Evolutionary conservation across 805 yeast species (phyloP), one percentile per base, ranked within the genome.

Genomic region (Crinitomyces ghanaensis): DNA sequence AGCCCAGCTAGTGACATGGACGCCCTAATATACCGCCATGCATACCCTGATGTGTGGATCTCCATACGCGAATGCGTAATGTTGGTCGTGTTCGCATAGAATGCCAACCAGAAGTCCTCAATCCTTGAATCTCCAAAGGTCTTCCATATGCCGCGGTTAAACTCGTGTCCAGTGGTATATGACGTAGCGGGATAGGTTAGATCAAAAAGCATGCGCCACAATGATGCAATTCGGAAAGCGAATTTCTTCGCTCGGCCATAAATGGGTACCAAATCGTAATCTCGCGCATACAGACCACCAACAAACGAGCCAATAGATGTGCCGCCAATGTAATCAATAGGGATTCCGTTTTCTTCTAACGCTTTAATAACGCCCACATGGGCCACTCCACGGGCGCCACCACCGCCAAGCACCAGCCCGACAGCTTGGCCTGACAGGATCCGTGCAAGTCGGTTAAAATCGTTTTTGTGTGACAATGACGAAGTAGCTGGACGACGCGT

Each of bases 121-220:
- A 88, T 84, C 48, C 95, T 76, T 9, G 77, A 70, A 42, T 83
- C 88, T 1, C 97, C 96, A 60, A 88, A 81, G 0, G 83, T 73
- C 54, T 91, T 88, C 95, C 96, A 91, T n/a, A 88, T 73, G 31
- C 98, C 97, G 44, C 97, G 66, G 55, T 88, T 88, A 57, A 88
- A 88, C 54, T 85, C 97, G 56, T 91, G 95, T 1, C 98, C 98
- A 1, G 98, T 91, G 7, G 93, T 81, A 51, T 93, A 88, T 1
- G 96, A 79, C 0, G 95, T 85, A 2, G 83, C 76, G 0, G 98
- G 98, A 54, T 86, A 80, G 0, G 98, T 88, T 46, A 91, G 57
- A 53, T 88, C 98, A 19, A 81, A 58, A 2, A 78, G 39, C 49
- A 80, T 72, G 46, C 96, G 65, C 98, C 98, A 88, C 3, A 80